Conservation (phyloP, 1,139 yeast species). For the Tardiomyces depauwii region DNA sequence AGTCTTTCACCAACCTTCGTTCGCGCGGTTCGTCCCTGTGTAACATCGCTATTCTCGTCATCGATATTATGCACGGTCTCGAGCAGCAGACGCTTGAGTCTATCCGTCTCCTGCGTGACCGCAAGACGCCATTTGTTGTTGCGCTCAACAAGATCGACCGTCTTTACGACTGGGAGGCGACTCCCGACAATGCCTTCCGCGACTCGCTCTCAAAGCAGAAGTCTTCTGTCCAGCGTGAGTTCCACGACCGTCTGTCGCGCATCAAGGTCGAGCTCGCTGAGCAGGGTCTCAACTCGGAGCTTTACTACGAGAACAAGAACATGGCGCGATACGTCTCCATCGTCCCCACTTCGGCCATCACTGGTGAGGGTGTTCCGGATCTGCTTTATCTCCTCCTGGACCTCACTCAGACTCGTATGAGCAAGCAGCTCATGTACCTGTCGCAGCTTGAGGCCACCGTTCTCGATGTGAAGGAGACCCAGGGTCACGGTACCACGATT, state of each 20-base stretch:
- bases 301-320: conserved; percentile 90
- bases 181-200: conserved; percentile 90
- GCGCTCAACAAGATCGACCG: conserved; percentile 97
- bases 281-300: conserved; percentile 96
- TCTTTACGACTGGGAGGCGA: conserved; percentile 85
- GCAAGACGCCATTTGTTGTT: conserved; percentile 96
- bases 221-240: conserved; percentile 81
- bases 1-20: conserved; percentile 93
- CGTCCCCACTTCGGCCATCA: conserved; percentile 97
- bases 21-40: conserved; percentile 98
- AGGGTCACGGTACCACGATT: conserved; percentile 97
- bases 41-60: conserved; percentile 96
- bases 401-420: conserved; percentile 97
- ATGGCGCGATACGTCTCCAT: conserved; percentile 87
- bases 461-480: conserved; percentile 95
- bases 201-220: conserved; percentile 79
- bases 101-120: conserved; percentile 78
- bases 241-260: conserved; percentile 74
- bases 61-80: conserved; percentile 98
- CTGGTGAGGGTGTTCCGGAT: conserved; percentile 99
- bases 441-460: conserved; percentile 92
- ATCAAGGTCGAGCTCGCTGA: conserved; percentile 90
- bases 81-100: conserved; percentile 97
- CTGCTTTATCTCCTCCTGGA: conserved; percentile 90
- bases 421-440: conserved; percentile 94